Evolutionary conservation across 202 grass and related monocot species (phyloP).

Genomic region (Elaeis oleifera): DNA sequence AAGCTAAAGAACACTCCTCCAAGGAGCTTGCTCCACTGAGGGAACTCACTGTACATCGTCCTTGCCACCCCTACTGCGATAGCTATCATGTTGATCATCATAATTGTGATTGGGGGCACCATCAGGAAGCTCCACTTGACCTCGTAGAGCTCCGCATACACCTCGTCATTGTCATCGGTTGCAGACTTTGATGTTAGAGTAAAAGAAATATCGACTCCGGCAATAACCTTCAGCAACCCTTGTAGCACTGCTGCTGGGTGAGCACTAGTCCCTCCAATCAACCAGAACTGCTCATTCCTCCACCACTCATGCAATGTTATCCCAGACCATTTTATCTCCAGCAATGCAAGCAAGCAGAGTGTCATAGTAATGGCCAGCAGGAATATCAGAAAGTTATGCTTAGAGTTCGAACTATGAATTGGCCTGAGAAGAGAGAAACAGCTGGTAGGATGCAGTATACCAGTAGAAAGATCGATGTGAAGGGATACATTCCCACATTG

Average conservation of each 20-base stretch:
- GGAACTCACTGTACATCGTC: conserved; percentile 84
- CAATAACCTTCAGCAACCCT: conserved; percentile 83
- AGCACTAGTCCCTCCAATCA: conserved; percentile 84
- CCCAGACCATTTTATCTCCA: conserved; percentile 94
- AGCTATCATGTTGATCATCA: conserved; percentile 78
- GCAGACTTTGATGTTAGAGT: conserved; percentile 65
- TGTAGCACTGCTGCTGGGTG: conserved; percentile 78
- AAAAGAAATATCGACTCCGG: conserved; percentile 91
- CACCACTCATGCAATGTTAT: conserved; percentile 97
- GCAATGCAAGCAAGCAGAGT: conserved; percentile 68
- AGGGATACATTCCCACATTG: conserved; percentile 88
- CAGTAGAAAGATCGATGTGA: conserved; percentile 80
- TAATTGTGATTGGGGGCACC: conserved; percentile 85
- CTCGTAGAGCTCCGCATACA: conserved; percentile 63
- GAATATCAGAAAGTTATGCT: conserved; percentile 53
- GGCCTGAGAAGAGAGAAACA: conserved; percentile 77
- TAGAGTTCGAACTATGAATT: conserved; percentile 78
- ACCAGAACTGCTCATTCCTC: conserved; percentile 97
- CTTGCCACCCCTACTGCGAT: conserved; percentile 50
- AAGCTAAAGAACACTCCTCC: conserved; percentile 95
- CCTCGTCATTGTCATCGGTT: conserved; percentile 30
- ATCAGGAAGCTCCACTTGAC: conserved; percentile 87
- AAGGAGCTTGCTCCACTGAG: conserved; percentile 86
- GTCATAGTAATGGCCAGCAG: conserved; percentile 71
- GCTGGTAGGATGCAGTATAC: conserved; percentile 86